phyloP scores from a whole-genome alignment of 345 rosid species.

The Kernera saxatilis region DNA sequence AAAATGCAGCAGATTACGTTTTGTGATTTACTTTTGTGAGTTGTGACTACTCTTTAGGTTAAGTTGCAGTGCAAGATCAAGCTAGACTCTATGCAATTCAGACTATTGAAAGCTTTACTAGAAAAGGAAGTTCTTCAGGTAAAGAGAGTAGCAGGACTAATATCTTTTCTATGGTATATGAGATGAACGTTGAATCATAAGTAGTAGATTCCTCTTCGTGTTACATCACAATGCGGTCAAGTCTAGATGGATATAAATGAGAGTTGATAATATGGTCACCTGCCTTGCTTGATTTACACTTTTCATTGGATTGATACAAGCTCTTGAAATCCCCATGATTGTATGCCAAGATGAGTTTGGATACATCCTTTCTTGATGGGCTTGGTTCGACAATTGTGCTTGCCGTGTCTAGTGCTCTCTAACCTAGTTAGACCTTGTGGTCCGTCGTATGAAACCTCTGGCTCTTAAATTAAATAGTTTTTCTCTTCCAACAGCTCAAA shows the following conservation, averaged over 20 bases:
- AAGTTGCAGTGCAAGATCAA: slow-evolving; percentile 87
- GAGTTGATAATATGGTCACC: too few relatives aligned
- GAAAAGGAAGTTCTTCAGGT: slow-evolving; percentile 93
- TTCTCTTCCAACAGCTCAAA: slow-evolving; percentile 54
- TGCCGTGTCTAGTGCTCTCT: neutral
- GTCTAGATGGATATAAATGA: too few relatives aligned
- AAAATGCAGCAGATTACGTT: neutral
- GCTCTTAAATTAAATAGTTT: neutral
- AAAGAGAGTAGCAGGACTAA: too few relatives aligned
- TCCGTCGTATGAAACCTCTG: neutral
- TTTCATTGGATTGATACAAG: neutral
- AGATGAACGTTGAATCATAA: too few relatives aligned
- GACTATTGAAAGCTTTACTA: slow-evolving; percentile 58
- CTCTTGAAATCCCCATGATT: too few relatives aligned
- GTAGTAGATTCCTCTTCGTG: neutral
- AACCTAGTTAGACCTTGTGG: neutral
- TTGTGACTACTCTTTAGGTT: slow-evolving; percentile 44
- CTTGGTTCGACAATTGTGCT: neutral
- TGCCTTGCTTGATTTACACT: neutral
- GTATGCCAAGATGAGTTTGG: neutral
- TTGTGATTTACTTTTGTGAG: slow-evolving; percentile 1
- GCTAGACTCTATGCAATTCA: slow-evolving; percentile 75
- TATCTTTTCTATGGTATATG: too few relatives aligned
- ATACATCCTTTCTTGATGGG: neutral
- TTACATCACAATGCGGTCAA: neutral